phyloP scores from a whole-genome alignment of 768 basidiomycete species.

The Auricularia sp. region DNA sequence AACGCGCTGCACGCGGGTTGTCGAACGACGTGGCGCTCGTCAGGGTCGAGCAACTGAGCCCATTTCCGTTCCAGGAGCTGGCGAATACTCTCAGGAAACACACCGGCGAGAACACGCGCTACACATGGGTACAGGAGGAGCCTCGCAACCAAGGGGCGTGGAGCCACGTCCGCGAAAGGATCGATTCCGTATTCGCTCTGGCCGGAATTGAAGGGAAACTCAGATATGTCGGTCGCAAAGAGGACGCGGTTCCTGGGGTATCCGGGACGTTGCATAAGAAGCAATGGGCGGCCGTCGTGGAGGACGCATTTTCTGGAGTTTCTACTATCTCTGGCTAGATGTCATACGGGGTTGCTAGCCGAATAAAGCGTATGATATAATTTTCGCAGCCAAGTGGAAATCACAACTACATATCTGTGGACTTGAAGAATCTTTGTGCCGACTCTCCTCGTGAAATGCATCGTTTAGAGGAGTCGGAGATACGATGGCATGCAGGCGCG shows the following conservation, averaged over 20 bases:
- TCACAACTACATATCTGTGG: too few species aligned
- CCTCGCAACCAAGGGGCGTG: constrained; percentile 81
- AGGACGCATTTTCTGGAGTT: constrained; percentile 36
- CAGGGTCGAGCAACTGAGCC: constrained; percentile 76
- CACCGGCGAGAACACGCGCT: constrained; percentile 16
- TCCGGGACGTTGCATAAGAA: constrained; percentile 54
- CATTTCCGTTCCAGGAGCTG: constrained; percentile 69
- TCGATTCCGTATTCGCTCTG: constrained; percentile 39
- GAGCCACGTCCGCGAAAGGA: constrained; percentile 49
- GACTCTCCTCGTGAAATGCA: too few species aligned
- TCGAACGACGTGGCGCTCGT: constrained; percentile 51
- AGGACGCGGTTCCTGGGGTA: constrained; percentile 67
- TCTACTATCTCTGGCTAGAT: too few species aligned
- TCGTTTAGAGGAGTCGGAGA: too few species aligned
- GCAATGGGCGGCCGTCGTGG: constrained; percentile 56
- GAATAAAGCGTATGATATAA: too few species aligned
- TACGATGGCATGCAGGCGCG: too few species aligned
- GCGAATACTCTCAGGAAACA: constrained; percentile 11
- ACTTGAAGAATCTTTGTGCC: too few species aligned
- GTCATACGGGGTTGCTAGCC: too few species aligned
- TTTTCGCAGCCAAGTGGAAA: too few species aligned
- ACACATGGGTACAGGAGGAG: constrained; percentile 78
- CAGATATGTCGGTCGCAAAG: constrained; percentile 53
- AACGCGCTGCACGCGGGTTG: constrained; percentile 41
- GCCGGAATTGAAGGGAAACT: constrained; percentile 20